Evolutionary conservation across 2,329 filamentous ascomycete genomes (phyloP), one percentile per base, ranked within the genome.

Genomic region (Aspergillus aculeatus): DNA sequence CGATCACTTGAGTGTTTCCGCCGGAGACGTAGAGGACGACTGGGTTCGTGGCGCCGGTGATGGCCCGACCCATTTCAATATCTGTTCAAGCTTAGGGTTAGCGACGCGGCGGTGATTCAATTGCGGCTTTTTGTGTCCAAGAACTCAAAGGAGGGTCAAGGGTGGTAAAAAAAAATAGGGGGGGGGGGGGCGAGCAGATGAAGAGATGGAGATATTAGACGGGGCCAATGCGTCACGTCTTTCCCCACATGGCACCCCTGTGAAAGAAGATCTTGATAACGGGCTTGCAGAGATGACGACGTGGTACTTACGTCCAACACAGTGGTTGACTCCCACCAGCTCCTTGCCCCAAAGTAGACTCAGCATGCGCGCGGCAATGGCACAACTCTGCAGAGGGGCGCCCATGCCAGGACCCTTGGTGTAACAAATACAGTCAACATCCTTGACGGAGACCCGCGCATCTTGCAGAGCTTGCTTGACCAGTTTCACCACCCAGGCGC

Each of bases 331-430:
- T 24, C 92, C 94, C 3, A 99, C 89, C 41, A 99, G 82, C n/a
- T 90, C 87, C 76, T 91, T 92, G 56, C 81, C 83, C 95, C 95
- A 99, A 16, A 99, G 83, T 60, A 96, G 79, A 47, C 86, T 83
- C 32, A 98, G 80, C 63, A 90, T 91, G 61, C 95, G 85, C 21
- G 93, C 95, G 1, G 88, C 93, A 38, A 98, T 81, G 32, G 94
- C 94, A 14, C 96, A 92, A 62, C 88, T 88, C 63, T 93, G 90
- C 29, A 99, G 82, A 7, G 95, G 95, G 44, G 92, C 94, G 60
- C 95, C 95, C 95, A 99, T 99, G 0, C 95, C 95, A 0, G 95
- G 95, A 0, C 95, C 95, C 72, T 90, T 89, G 2, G 95, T 99
- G 80, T 94, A 99, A 83, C 93, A 97, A 68, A 99, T 89, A 77